Conservation (phyloP, 768 basidiomycete genomes). For the Suillus tomentosus region DNA sequence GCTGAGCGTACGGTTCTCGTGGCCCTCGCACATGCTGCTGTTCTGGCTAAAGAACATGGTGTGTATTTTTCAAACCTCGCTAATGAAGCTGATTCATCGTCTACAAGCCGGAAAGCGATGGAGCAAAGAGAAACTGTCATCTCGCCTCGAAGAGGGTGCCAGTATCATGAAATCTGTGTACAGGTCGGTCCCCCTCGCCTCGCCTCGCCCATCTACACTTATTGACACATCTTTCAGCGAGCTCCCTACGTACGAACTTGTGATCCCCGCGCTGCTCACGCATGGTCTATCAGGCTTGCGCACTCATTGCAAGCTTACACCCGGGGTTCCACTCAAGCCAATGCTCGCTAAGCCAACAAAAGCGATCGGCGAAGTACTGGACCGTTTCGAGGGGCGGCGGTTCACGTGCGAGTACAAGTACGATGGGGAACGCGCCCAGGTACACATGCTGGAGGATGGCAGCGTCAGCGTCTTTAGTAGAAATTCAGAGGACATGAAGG, state of each 20-base stretch:
- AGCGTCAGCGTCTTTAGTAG: conserved; percentile 90
- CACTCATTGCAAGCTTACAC: conserved; percentile 85
- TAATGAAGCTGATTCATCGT: conserved; percentile 5
- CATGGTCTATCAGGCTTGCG: conserved; percentile 71
- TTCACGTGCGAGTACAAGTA: conserved; percentile 99
- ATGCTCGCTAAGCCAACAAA: conserved; percentile 99
- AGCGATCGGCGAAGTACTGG: conserved; percentile 96
- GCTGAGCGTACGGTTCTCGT: conserved; percentile 96
- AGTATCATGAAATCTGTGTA: conserved; percentile 87
- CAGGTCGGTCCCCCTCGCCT: conserved; percentile 54
- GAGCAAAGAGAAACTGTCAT: conserved; percentile 70
- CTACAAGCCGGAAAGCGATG: conserved; percentile 68
- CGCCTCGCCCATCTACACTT: background rate
- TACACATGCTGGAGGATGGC: conserved; percentile 83
- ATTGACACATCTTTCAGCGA: conserved; percentile 55
- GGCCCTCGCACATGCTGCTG: conserved; percentile 89
- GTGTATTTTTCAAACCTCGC: conserved; percentile 14
- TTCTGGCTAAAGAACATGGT: conserved; percentile 73
- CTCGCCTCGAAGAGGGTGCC: conserved; percentile 74
- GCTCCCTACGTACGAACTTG: conserved; percentile 88
- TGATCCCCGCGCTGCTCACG: conserved; percentile 87
- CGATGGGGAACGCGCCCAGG: conserved; percentile 96
- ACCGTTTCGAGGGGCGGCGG: conserved; percentile 91
- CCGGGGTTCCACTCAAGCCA: conserved; percentile 95
- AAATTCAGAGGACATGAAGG: conserved; percentile 99